phyloP scores from a whole-genome alignment of 306 rosid species.

The Quillaja saponaria region DNA sequence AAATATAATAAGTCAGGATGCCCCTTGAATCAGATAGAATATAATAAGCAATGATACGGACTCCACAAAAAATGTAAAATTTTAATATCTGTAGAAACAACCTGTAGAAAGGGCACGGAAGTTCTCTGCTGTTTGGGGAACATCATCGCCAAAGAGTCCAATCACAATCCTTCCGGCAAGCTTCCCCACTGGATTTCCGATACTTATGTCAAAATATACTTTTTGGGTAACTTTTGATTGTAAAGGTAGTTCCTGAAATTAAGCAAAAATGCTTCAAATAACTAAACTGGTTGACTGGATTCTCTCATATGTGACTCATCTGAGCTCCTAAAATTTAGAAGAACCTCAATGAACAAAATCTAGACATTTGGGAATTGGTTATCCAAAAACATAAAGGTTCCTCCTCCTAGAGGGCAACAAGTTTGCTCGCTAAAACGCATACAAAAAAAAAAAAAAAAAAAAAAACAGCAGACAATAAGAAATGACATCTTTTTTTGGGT shows the following conservation, averaged over 20 bases:
- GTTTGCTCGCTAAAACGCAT: too few relatives aligned
- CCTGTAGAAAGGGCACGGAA: slow-evolving; percentile 98
- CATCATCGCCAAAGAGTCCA: slow-evolving; percentile 94
- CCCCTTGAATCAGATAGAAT: not conserved
- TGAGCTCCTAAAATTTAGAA: not conserved
- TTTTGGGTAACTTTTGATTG: slow-evolving; percentile 86
- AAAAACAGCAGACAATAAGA: too few relatives aligned
- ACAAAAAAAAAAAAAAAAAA: too few relatives aligned
- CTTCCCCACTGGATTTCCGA: slow-evolving; percentile 95
- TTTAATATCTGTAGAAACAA: too few relatives aligned
- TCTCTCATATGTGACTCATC: too few relatives aligned
- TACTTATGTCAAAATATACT: slow-evolving; percentile 79
- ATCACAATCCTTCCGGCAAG: slow-evolving; percentile 84
- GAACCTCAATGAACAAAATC: not conserved
- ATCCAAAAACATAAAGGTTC: too few relatives aligned
- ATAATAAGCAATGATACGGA: not conserved
- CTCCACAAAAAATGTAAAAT: too few relatives aligned
- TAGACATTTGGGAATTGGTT: too few relatives aligned
- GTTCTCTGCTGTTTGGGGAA: slow-evolving; percentile 87
- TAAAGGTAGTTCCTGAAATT: slow-evolving; percentile 42
- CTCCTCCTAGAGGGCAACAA: too few relatives aligned
- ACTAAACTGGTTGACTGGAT: not conserved
- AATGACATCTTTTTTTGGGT: too few relatives aligned
- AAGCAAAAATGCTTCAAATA: slow-evolving; percentile 1
- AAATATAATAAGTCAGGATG: slow-evolving; percentile 1